Conservation (phyloP, 352 stramenopile species). For the Phytophthora fragariae region DNA sequence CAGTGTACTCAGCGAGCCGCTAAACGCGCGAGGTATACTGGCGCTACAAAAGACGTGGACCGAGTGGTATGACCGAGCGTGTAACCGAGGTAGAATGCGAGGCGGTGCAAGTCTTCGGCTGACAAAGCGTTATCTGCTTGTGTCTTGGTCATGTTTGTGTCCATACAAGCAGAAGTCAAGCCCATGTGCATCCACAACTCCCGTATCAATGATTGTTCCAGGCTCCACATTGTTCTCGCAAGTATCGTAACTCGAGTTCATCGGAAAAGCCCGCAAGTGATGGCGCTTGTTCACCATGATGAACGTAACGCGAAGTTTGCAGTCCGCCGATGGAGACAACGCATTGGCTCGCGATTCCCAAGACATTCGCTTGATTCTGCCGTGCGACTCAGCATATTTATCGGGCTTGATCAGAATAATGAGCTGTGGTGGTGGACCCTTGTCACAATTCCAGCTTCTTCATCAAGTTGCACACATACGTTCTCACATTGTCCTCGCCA, state of each 20-base stretch:
- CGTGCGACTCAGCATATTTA: not conserved
- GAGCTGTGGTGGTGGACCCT: not conserved
- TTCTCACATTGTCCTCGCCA: not conserved
- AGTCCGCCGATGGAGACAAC: not conserved
- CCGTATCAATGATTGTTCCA: not conserved
- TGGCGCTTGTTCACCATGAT: not conserved
- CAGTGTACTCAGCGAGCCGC: not conserved
- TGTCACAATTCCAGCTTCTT: not conserved
- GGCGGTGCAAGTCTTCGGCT: not conserved
- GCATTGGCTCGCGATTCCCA: not conserved
- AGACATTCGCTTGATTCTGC: not conserved
- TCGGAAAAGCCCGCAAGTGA: not conserved
- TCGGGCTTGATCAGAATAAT: not conserved
- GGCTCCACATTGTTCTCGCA: not conserved
- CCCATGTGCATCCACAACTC: not conserved
- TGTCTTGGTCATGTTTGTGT: not conserved
- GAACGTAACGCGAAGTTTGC: not conserved
- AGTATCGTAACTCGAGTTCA: not conserved
- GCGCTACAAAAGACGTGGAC: not conserved
- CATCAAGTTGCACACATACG: not conserved
- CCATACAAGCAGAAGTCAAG: not conserved
- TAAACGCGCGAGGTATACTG: not conserved
- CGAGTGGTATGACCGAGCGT: not conserved
- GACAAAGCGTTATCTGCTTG: slow-evolving; percentile 25
- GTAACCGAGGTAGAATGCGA: not conserved